These are phyloP conservation scores for Bryopsis sp. DNA, from an alignment of 139 green algal genomes.

Conservation along the genomic window DNA sequence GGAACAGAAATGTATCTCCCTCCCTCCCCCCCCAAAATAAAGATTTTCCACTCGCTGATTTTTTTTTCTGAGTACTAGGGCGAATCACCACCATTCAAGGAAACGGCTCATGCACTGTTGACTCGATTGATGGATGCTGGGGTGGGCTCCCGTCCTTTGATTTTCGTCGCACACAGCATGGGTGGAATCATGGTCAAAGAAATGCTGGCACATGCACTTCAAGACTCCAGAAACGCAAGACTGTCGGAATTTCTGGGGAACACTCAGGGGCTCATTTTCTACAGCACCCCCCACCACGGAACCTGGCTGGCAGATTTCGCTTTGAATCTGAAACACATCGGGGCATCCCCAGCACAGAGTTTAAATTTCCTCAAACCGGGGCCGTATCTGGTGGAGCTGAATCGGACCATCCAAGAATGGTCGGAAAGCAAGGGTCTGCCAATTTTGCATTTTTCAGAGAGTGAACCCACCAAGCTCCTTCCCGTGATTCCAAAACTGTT, in stretches of 20 bases:
- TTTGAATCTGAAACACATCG: not conserved
- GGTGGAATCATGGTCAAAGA: conserved; percentile 82
- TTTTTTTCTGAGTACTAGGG: too few relatives aligned
- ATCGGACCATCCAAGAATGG: not conserved
- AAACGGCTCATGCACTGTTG: conserved; percentile 51
- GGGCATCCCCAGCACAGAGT: not conserved
- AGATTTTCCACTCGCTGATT: too few relatives aligned
- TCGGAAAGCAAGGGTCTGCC: not conserved
- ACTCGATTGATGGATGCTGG: conserved; percentile 60
- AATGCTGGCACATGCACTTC: conserved; percentile 35
- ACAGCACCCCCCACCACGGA: not conserved
- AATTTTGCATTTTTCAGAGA: conserved; percentile 6
- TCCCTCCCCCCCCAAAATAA: too few relatives aligned
- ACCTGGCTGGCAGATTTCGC: conserved; percentile 2
- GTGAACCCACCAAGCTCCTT: not conserved
- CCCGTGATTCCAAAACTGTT: not conserved
- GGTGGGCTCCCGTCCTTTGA: conserved; percentile 60
- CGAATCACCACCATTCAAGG: conserved; percentile 59
- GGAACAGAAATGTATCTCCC: too few relatives aligned
- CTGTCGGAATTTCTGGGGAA: not conserved
- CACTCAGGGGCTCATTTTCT: not conserved
- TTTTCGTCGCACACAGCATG: conserved; percentile 82
- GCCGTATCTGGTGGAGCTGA: conserved; percentile 6
- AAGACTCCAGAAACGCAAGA: not conserved
- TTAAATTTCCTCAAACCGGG: conserved; percentile 1